A percentile compares a stretch with the other conserved stretches of the same genome.
Conservation (phyloP, 768 basidiomycete species). For the Russula abietina region DNA sequence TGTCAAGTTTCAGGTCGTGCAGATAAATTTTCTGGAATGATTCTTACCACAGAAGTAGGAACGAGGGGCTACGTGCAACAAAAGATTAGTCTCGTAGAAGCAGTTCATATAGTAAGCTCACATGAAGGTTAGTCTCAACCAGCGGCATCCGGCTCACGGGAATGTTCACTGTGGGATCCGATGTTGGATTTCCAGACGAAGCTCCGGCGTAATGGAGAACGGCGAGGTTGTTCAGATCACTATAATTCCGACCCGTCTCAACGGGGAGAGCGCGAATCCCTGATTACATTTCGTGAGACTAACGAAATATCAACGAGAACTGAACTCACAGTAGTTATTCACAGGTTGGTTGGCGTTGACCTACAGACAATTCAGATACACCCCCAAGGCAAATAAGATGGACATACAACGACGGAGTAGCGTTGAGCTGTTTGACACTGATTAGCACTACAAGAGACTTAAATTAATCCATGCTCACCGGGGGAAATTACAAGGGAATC, state of each 20-base stretch:
- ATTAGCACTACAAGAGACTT: background rate
- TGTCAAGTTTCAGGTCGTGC: background rate
- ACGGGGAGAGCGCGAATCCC: background rate
- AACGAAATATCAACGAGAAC: background rate
- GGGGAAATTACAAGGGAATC: conserved; percentile 18
- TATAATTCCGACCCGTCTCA: background rate
- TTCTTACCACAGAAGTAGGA: background rate
- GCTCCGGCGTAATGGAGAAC: background rate
- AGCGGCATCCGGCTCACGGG: background rate
- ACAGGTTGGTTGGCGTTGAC: background rate
- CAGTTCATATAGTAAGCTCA: background rate
- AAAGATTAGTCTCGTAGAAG: background rate
- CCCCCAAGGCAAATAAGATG: background rate
- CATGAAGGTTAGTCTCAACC: background rate
- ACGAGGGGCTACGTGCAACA: background rate
- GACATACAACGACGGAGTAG: background rate
- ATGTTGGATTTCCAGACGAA: background rate
- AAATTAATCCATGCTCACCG: background rate
- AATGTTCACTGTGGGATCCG: background rate
- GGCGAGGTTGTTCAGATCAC: background rate
- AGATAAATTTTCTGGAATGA: background rate
- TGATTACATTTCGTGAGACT: background rate
- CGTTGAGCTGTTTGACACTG: background rate
- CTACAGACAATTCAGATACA: background rate
- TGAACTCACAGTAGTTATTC: background rate